These are phyloP conservation scores for Apiotrichum brassicae DNA, from an alignment of 1,284 basidiomycete species.

Conservation along the genomic window DNA sequence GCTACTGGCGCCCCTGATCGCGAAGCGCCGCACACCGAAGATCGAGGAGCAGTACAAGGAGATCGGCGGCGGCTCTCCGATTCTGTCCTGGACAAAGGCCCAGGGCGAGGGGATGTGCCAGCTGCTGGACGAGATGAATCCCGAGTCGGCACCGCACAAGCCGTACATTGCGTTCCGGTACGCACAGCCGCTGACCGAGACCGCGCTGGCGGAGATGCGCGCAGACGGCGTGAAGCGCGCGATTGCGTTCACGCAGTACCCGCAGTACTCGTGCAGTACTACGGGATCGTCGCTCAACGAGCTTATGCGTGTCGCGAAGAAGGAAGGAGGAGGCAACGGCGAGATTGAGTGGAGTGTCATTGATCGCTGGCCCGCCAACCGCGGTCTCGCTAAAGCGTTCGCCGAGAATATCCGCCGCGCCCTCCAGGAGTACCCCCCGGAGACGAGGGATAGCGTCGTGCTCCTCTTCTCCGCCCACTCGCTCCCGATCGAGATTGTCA, in stretches of 20 bases:
- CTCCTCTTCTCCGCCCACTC: constrained; percentile 97
- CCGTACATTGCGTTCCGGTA: constrained; percentile 93
- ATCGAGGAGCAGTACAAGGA: constrained; percentile 91
- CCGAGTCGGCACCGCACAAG: constrained; percentile 90
- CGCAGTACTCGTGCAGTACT: constrained; percentile 97
- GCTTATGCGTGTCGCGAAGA: constrained; percentile 57
- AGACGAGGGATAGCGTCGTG: constrained; percentile 64
- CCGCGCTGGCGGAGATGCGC: constrained; percentile 75
- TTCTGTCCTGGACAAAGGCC: constrained; percentile 77
- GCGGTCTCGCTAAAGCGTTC: constrained; percentile 88
- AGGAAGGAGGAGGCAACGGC: constrained; percentile 49
- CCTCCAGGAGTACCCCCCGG: constrained; percentile 70
- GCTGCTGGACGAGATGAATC: constrained; percentile 87
- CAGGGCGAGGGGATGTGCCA: constrained; percentile 88
- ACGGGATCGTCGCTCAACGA: constrained; percentile 97
- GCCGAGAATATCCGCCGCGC: constrained; percentile 80
- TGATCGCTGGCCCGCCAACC: constrained; percentile 94
- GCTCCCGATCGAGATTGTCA: constrained; percentile 92
- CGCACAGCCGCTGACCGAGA: constrained; percentile 79
- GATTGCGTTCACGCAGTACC: constrained; percentile 96
- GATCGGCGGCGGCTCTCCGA: constrained; percentile 98
- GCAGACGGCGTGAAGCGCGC: constrained; percentile 86
- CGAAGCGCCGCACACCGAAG: constrained; percentile 81
- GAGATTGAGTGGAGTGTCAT: constrained; percentile 92
- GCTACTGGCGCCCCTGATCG: constrained; percentile 80